These are phyloP conservation scores for Viola odorata DNA, from an alignment of 345 rosid genomes.

Conservation along the genomic window DNA sequence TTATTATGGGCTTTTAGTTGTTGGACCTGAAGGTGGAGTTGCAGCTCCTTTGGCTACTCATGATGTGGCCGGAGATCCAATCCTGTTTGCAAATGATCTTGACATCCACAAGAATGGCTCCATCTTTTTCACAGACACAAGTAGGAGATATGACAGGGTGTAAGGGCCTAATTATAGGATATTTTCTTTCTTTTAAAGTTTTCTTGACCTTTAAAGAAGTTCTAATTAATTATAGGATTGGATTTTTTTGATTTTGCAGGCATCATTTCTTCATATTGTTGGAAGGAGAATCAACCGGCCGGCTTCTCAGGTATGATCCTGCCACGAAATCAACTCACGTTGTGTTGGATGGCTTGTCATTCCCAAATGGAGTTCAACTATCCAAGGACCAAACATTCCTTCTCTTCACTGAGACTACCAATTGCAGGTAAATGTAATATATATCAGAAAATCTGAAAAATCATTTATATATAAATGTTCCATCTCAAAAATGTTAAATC, in stretches of 20 bases:
- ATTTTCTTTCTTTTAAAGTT: background rate
- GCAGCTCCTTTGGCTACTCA: slow-evolving; percentile 79
- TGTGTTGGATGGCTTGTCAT: slow-evolving; percentile 81
- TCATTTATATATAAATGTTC: background rate
- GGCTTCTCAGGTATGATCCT: slow-evolving; percentile 89
- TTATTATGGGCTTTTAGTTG: slow-evolving; percentile 71
- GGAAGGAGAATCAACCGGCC: slow-evolving; percentile 92
- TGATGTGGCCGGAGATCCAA: slow-evolving; percentile 49
- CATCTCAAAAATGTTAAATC: too few species aligned
- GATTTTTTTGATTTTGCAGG: slow-evolving; percentile 44
- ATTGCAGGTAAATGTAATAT: slow-evolving; percentile 57
- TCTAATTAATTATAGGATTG: too few species aligned
- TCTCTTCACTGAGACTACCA: slow-evolving; percentile 83
- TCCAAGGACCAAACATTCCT: slow-evolving; percentile 76
- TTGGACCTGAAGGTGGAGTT: slow-evolving; percentile 80
- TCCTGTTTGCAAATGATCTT: slow-evolving; percentile 91
- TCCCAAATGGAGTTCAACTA: slow-evolving; percentile 88
- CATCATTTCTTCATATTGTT: slow-evolving; percentile 79
- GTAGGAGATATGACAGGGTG: slow-evolving; percentile 87
- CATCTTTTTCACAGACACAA: slow-evolving; percentile 89
- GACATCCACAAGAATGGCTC: slow-evolving; percentile 85
- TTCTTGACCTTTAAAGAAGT: too few species aligned
- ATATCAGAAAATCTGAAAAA: background rate
- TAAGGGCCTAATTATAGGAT: slow-evolving; percentile 21
- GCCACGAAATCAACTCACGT: slow-evolving; percentile 66